A percentile compares a stretch with the other conserved stretches of the same genome.
Conservation (phyloP, 169 alveolate genomes). For the Neospora caninum region DNA sequence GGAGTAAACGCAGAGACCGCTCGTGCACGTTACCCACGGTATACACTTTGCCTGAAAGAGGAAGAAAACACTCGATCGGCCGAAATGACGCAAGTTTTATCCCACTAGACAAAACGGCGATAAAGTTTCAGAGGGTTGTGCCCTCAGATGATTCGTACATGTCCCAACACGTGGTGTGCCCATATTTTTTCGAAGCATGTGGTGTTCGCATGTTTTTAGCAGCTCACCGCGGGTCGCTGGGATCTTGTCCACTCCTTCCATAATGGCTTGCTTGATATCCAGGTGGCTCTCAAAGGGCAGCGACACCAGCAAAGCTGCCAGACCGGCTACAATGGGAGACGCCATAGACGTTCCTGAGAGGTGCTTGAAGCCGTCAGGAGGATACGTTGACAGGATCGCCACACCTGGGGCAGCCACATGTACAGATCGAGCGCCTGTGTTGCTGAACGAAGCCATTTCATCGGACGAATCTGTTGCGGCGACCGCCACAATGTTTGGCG, state of each 20-base stretch:
- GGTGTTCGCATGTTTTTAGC: background rate
- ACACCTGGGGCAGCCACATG: constrained; percentile 69
- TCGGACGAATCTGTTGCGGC: constrained; percentile 70
- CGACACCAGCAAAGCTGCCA: constrained; percentile 57
- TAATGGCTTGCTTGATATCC: constrained; percentile 7
- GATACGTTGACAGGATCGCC: constrained; percentile 70
- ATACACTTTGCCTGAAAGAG: background rate
- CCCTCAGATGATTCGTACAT: too few species aligned
- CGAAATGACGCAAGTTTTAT: too few species aligned
- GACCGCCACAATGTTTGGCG: constrained; percentile 71
- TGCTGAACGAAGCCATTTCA: constrained; percentile 38
- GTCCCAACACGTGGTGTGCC: too few species aligned
- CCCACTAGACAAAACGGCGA: too few species aligned
- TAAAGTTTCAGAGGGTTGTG: too few species aligned
- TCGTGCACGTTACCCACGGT: background rate
- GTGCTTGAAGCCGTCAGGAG: constrained; percentile 58
- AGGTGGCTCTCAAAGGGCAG: constrained; percentile 25
- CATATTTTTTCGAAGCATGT: too few species aligned
- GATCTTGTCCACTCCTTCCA: constrained; percentile 13
- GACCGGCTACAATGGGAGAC: constrained; percentile 75
- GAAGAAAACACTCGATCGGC: too few species aligned
- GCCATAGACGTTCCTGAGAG: constrained; percentile 79
- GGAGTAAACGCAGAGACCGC: background rate
- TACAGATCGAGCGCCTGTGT: constrained; percentile 27
- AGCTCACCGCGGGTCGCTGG: background rate